A percentile compares a stretch with the other conserved stretches of the same genome.
phyloP scores from a whole-genome alignment of 139 green algal genomes.

The Zygnema circumcarinatum region DNA sequence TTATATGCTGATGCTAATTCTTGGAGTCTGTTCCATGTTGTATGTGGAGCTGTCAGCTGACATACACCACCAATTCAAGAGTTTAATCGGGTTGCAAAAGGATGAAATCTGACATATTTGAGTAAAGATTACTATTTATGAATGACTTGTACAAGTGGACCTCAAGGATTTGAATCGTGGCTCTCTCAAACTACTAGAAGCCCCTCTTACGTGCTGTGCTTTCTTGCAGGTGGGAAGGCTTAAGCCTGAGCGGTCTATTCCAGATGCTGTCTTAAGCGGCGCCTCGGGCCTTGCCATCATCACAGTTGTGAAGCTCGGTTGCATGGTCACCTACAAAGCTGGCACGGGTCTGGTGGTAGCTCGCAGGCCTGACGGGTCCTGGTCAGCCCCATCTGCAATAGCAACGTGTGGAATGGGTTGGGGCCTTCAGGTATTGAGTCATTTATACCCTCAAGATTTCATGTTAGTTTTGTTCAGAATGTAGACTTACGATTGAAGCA shows the following conservation, averaged over 20 bases:
- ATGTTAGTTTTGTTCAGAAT: neutral
- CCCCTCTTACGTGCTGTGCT: no score
- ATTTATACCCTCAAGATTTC: neutral
- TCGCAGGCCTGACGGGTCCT: constrained; percentile 17
- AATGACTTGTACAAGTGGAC: no score
- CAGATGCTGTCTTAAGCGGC: constrained; percentile 20
- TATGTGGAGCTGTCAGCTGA: no score
- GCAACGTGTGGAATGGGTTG: constrained; percentile 30
- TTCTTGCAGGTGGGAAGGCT: constrained; percentile 39
- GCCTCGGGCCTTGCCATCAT: constrained; percentile 39
- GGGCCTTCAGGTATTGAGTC: constrained; percentile 42
- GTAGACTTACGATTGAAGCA: no score
- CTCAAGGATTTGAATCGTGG: no score
- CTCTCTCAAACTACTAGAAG: no score
- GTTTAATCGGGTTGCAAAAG: no score
- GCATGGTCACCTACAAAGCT: constrained; percentile 36
- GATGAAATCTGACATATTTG: no score
- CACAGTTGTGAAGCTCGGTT: constrained; percentile 37
- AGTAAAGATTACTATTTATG: no score
- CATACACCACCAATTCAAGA: no score
- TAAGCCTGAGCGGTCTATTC: constrained; percentile 28
- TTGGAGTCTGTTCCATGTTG: no score
- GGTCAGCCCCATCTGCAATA: constrained; percentile 35
- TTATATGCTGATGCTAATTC: neutral
- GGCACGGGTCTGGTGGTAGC: constrained; percentile 49